These are phyloP conservation scores for Beauveria varroae DNA, from an alignment of 2,329 filamentous ascomycete genomes.

Conservation along the genomic window DNA sequence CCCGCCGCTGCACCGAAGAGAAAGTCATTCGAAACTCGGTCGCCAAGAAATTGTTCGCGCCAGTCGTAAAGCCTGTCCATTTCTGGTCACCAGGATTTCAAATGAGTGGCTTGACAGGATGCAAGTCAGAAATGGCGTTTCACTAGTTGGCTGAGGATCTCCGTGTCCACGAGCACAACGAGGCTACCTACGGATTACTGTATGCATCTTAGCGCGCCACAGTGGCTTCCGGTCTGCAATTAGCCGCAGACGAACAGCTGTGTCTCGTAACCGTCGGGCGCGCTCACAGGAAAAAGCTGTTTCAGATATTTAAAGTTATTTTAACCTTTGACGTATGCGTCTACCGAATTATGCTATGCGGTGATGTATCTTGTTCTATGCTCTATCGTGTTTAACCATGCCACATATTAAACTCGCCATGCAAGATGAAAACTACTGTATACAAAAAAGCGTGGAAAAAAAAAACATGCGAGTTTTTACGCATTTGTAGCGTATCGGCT, in stretches of 20 bases:
- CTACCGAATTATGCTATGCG: too few relatives aligned
- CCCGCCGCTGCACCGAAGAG: background rate
- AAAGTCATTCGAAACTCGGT: constrained; percentile 8
- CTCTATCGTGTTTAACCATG: background rate
- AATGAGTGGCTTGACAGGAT: background rate
- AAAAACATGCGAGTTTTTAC: background rate
- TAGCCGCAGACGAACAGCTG: too few relatives aligned
- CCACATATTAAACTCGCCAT: background rate
- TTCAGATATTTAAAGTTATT: too few relatives aligned
- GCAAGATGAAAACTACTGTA: background rate
- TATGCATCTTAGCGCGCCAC: background rate
- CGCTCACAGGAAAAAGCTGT: too few relatives aligned
- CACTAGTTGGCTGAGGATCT: background rate
- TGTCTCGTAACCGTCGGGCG: too few relatives aligned
- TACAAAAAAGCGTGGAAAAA: background rate
- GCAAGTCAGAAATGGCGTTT: background rate
- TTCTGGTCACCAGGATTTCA: background rate
- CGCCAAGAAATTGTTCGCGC: background rate
- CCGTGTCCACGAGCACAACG: background rate
- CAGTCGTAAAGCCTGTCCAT: background rate
- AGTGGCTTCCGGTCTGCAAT: background rate
- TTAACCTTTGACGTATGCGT: too few relatives aligned
- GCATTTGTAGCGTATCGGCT: constrained; percentile 42
- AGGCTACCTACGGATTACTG: background rate
- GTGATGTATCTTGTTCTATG: too few relatives aligned